Conservation (phyloP, 208 protist genomes). For the Trypanosoma avium region DNA sequence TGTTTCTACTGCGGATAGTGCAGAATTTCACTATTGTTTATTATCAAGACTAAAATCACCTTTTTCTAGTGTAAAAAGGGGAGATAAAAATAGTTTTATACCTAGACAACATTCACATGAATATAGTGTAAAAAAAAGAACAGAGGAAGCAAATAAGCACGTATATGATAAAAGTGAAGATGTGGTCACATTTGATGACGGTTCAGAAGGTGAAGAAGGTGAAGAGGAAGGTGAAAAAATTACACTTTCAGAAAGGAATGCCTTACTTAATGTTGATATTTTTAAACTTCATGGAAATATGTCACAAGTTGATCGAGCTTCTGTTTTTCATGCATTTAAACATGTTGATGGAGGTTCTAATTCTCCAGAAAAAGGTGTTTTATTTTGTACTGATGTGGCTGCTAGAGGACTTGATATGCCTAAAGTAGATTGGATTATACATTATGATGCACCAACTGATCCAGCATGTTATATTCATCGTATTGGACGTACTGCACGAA, state of each 20-base stretch:
- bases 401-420: constrained; percentile 96
- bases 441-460: constrained; percentile 90
- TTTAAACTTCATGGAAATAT: constrained; percentile 88
- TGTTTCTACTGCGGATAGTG: constrained; percentile 66
- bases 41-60: constrained; percentile 59
- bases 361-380: constrained; percentile 44
- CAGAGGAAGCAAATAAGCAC: constrained; percentile 28
- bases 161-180: constrained; percentile 14
- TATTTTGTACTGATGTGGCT: constrained; percentile 96
- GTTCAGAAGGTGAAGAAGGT: constrained; percentile 23
- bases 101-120: constrained; percentile 8
- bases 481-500: constrained; percentile 85
- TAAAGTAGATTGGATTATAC: constrained; percentile 90
- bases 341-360: constrained; percentile 36
- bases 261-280: constrained; percentile 93
- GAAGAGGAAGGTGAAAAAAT: constrained; percentile 26
- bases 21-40: constrained; percentile 79
- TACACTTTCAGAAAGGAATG: constrained; percentile 91
- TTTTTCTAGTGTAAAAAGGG: constrained; percentile 27
- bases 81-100: neutral
- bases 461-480: constrained; percentile 84
- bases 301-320: constrained; percentile 69
- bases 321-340: constrained; percentile 79
- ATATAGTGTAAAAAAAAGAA: constrained; percentile 22
- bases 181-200: constrained; percentile 34